These are phyloP conservation scores for Ustilago curta DNA, from an alignment of 1,284 basidiomycete genomes.

Conservation along the genomic window DNA sequence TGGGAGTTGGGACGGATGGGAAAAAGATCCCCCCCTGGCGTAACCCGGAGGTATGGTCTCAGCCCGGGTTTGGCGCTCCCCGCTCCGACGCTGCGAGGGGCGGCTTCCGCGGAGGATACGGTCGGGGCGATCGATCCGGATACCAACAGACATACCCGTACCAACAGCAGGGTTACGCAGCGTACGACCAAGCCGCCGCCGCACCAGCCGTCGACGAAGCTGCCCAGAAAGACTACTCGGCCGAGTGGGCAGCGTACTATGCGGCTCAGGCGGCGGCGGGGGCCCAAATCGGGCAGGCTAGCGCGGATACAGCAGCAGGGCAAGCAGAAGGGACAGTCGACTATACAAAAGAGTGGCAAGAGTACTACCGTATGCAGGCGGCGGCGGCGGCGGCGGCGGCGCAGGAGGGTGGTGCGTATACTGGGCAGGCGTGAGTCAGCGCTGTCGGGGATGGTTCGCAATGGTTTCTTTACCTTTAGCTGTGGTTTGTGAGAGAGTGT, in stretches of 20 bases:
- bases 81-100: not conserved
- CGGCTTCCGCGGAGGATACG: not conserved
- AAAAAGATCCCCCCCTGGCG: constrained; percentile 68
- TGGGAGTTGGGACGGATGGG: constrained; percentile 56
- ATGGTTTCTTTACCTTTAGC: too few species aligned
- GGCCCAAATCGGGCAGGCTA: constrained; percentile 1
- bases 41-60: constrained; percentile 65
- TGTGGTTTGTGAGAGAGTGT: too few species aligned
- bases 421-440: not conserved
- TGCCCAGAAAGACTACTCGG: constrained; percentile 62
- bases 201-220: constrained; percentile 9
- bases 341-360: constrained; percentile 68
- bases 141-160: constrained; percentile 1
- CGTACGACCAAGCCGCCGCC: constrained; percentile 16
- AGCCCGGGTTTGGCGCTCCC: constrained; percentile 47
- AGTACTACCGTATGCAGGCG: constrained; percentile 60
- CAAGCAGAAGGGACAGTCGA: constrained; percentile 40
- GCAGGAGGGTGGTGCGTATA: constrained; percentile 34
- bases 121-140: not conserved
- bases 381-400: constrained; percentile 48
- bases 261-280: constrained; percentile 54
- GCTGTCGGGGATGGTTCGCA: too few species aligned
- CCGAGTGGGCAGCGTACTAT: constrained; percentile 68
- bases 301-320: constrained; percentile 22
- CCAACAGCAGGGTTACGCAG: constrained; percentile 14